phyloP scores from a whole-genome alignment of 1,284 basidiomycete genomes.

The Nidula niveotomentosa region DNA sequence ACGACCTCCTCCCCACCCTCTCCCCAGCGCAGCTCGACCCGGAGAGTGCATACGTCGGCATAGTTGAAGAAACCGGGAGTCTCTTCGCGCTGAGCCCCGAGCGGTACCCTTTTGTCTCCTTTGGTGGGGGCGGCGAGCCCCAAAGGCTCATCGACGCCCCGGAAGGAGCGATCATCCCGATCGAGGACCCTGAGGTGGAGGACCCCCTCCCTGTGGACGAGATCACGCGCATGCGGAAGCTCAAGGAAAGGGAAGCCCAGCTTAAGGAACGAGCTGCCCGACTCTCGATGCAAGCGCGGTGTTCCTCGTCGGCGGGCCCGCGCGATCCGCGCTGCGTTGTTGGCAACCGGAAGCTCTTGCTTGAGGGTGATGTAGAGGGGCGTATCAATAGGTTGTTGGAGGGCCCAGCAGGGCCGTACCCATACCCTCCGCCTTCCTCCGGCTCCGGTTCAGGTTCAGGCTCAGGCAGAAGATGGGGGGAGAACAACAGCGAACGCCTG shows the following conservation, averaged over 20 bases:
- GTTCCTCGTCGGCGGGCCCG: conserved; percentile 3
- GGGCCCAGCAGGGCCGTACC: conserved; percentile 16
- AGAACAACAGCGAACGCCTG: too few relatives aligned
- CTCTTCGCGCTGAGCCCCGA: conserved; percentile 78
- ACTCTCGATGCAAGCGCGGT: conserved; percentile 1
- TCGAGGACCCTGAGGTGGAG: conserved; percentile 1
- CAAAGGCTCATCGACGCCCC: conserved; percentile 1
- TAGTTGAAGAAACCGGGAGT: conserved; percentile 68
- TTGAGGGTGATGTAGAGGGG: conserved; percentile 36
- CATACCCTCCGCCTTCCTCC: background rate
- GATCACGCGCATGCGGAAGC: conserved; percentile 1
- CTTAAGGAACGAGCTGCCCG: background rate
- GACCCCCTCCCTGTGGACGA: conserved; percentile 4
- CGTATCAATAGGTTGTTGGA: conserved; percentile 37
- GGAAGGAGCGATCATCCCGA: background rate
- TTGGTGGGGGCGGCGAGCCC: conserved; percentile 34
- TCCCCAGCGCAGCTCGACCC: conserved; percentile 43
- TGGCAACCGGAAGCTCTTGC: conserved; percentile 51
- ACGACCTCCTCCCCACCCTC: conserved; percentile 59
- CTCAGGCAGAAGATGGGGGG: too few relatives aligned
- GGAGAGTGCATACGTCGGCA: conserved; percentile 70
- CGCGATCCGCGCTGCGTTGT: conserved; percentile 56
- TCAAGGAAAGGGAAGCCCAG: background rate
- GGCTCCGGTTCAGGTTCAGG: too few relatives aligned
- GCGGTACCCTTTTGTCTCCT: conserved; percentile 73